phyloP scores from a whole-genome alignment of 108 stramenopile species.

The Cylindrotheca fusiformis region DNA sequence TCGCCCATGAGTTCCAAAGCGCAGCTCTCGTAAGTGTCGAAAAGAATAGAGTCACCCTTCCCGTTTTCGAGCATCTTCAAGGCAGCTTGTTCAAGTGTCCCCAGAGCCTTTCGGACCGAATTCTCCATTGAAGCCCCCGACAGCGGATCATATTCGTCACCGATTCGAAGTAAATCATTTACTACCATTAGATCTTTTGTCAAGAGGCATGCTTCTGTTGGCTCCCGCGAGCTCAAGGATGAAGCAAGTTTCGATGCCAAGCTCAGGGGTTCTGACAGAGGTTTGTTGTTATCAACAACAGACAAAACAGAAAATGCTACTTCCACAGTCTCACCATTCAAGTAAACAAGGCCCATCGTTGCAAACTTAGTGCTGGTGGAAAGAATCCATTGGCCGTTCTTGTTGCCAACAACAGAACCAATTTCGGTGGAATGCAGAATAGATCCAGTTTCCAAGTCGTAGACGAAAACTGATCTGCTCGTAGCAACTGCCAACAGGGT shows the following conservation, averaged over 20 bases:
- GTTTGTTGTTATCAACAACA: conserved; percentile 10
- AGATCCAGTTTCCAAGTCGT: conserved; percentile 25
- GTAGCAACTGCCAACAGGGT: conserved; percentile 22
- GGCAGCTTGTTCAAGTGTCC: conserved; percentile 10
- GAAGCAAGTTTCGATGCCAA: conserved; percentile 9
- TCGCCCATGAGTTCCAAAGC: conserved; percentile 18
- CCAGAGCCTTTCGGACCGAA: conserved; percentile 2
- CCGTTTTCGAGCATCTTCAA: conserved; percentile 1
- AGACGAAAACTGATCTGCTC: conserved; percentile 17
- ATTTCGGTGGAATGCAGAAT: conserved; percentile 15
- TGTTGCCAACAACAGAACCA: conserved; percentile 2
- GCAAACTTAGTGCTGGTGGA: conserved; percentile 15
- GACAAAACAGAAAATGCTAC: conserved; percentile 14
- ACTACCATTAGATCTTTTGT: background rate
- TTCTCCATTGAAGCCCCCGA: conserved; percentile 4
- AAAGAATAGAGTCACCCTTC: conserved; percentile 2
- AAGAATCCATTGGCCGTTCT: conserved; percentile 14
- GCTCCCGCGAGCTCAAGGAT: background rate
- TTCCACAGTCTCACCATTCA: conserved; percentile 5
- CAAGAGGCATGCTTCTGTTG: background rate
- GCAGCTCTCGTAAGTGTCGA: conserved; percentile 22
- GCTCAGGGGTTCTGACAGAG: background rate
- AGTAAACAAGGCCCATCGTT: conserved; percentile 7
- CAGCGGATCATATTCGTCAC: background rate
- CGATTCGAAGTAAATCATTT: background rate